Percentiles rank a stretch among this genome's conserved stretches.
phyloP scores from a whole-genome alignment of 257 asterid genomes.

The Solanum habrochaites region DNA sequence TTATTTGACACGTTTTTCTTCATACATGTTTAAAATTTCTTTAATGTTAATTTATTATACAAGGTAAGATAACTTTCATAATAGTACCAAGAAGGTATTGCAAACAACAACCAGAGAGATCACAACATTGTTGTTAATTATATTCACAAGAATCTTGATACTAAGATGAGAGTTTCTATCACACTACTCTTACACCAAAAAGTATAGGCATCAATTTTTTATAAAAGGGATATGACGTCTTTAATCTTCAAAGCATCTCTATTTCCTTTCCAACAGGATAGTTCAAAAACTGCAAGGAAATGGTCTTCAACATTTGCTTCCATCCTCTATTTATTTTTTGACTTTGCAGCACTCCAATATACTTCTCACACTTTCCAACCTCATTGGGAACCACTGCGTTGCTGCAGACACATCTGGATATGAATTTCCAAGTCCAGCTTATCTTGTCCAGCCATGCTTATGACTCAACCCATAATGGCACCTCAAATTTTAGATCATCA shows the following conservation, averaged over 20 bases:
- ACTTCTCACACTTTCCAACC: not conserved
- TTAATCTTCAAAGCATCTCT: not conserved
- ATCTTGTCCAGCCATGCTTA: not conserved
- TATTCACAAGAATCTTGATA: not conserved
- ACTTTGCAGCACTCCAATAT: not conserved
- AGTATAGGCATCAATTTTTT: not conserved
- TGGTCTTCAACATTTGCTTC: not conserved
- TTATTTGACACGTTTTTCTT: not conserved
- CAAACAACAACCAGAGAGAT: not conserved
- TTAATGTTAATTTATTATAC: not conserved
- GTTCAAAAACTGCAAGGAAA: not conserved
- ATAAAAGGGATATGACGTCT: not conserved
- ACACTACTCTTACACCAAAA: not conserved
- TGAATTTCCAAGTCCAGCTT: not conserved
- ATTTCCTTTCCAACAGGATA: not conserved
- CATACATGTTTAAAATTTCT: not conserved
- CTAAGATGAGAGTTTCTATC: not conserved
- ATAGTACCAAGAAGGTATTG: not conserved
- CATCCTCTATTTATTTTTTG: not conserved
- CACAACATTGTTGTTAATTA: not conserved
- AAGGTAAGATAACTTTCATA: not conserved
- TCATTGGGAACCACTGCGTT: not conserved
- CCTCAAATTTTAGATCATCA: not conserved
- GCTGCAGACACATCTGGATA: not conserved
- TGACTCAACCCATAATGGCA: not conserved